These are phyloP conservation scores for Epichloe uncinata DNA, from an alignment of 2,329 filamentous ascomycete genomes.

Conservation along the genomic window DNA sequence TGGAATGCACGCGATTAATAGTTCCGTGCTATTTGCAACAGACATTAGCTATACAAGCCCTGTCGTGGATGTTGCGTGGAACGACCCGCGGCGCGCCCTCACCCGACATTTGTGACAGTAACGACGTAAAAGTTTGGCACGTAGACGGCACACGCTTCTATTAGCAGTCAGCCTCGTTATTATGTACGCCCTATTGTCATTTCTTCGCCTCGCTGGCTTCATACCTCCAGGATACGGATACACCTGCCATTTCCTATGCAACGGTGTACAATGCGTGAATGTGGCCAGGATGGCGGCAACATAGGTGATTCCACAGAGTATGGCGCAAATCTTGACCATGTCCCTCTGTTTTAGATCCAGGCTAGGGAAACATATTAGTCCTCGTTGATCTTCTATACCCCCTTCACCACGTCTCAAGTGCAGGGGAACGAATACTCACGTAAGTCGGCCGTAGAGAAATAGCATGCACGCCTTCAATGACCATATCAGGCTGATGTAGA, in stretches of 20 bases:
- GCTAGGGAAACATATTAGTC: slow-evolving; percentile 8
- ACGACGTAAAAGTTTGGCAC: neutral
- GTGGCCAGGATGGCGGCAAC: slow-evolving; percentile 19
- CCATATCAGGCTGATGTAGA: slow-evolving; percentile 30
- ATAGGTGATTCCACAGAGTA: slow-evolving; percentile 19
- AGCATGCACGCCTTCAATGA: slow-evolving; percentile 28
- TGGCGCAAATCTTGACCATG: slow-evolving; percentile 21
- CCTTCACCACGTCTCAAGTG: neutral
- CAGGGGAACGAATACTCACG: slow-evolving; percentile 15
- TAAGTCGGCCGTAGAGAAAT: slow-evolving; percentile 29
- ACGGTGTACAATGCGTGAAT: slow-evolving; percentile 21
- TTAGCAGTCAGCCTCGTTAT: neutral
- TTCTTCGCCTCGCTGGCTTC: slow-evolving; percentile 5
- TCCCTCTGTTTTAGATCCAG: slow-evolving; percentile 12
- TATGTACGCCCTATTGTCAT: neutral
- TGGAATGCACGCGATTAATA: slow-evolving; percentile 25
- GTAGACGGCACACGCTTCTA: neutral
- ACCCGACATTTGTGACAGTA: neutral
- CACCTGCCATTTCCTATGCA: slow-evolving; percentile 27
- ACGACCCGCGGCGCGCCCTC: neutral
- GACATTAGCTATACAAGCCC: neutral
- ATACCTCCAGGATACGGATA: slow-evolving; percentile 26
- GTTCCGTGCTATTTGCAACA: slow-evolving; percentile 22
- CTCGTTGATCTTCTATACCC: neutral
- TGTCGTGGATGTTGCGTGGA: neutral